A percentile compares a stretch with the other conserved stretches of the same genome.
Conservation (phyloP, 2,329 filamentous ascomycete species). For the Zopfia rhizophila region DNA sequence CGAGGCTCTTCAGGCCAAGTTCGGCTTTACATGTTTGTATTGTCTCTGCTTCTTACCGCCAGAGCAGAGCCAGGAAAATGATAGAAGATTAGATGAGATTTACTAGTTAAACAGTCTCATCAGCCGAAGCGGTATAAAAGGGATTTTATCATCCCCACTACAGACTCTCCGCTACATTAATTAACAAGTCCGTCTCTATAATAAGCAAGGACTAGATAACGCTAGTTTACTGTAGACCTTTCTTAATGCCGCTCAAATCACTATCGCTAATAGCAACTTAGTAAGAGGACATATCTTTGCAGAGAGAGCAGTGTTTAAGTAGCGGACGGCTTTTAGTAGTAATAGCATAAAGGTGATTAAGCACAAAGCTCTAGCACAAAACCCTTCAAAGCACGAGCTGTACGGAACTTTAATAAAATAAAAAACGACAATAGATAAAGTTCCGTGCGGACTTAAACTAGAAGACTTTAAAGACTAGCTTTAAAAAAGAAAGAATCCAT, state of each 20-base stretch:
- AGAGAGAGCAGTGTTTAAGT: constrained; percentile 24
- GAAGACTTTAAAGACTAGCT: constrained; percentile 38
- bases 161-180: constrained; percentile 33
- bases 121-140: constrained; percentile 20
- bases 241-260: constrained; percentile 37
- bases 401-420: constrained; percentile 35
- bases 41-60: constrained; percentile 49
- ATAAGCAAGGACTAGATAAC: constrained; percentile 33
- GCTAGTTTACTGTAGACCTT: constrained; percentile 33
- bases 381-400: constrained; percentile 21
- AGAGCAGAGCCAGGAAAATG: constrained; percentile 43
- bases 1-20: constrained; percentile 35
- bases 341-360: constrained; percentile 32
- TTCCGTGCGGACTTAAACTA: constrained; percentile 22
- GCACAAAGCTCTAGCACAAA: constrained; percentile 17
- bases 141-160: constrained; percentile 18
- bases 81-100: constrained; percentile 38
- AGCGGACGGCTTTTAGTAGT: constrained; percentile 18
- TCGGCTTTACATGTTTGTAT: constrained; percentile 50
- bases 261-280: constrained; percentile 43
- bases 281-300: constrained; percentile 43
- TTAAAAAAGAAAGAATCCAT: constrained; percentile 33
- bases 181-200: constrained; percentile 38
- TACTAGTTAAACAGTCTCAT: constrained; percentile 35
- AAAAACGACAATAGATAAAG: constrained; percentile 28